Evolutionary conservation across 2,329 filamentous ascomycete species (phyloP).

Genomic region (Fusarium sp.): DNA sequence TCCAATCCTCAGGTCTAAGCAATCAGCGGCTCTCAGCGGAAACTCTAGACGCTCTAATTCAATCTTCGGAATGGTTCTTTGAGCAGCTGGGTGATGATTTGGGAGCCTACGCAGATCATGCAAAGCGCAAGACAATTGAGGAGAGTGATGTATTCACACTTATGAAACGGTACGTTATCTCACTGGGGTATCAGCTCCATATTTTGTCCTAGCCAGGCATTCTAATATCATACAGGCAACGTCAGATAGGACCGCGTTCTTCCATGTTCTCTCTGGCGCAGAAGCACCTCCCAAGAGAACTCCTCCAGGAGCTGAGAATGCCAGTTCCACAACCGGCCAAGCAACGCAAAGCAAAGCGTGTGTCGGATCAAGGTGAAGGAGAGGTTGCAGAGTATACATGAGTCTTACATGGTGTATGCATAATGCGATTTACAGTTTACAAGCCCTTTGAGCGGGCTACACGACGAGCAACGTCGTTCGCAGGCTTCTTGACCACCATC

Average conservation of each 20-base stretch:
- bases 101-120: conserved; percentile 83
- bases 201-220: conserved; percentile 42
- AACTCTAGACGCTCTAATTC: conserved; percentile 78
- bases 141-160: conserved; percentile 85
- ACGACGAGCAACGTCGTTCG: conserved; percentile 77
- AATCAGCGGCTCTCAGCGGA: conserved; percentile 80
- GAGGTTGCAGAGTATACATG: conserved; percentile 55
- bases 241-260: conserved; percentile 77
- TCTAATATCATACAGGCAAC: conserved; percentile 72
- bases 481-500: conserved; percentile 92
- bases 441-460: conserved; percentile 60
- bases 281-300: conserved; percentile 82
- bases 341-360: conserved; percentile 56
- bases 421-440: conserved; percentile 34
- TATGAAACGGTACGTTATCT: conserved; percentile 79
- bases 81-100: conserved; percentile 88
- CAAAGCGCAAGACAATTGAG: conserved; percentile 85
- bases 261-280: conserved; percentile 89
- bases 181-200: conserved; percentile 41
- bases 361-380: conserved; percentile 52
- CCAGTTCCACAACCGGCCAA: conserved; percentile 66
- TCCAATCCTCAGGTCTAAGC: conserved; percentile 73
- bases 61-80: conserved; percentile 92
- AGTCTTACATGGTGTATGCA: conserved; percentile 35
- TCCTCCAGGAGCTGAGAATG: conserved; percentile 86